These are phyloP conservation scores for Venturia oleaginea DNA, from an alignment of 2,329 filamentous ascomycete species.

Conservation along the genomic window DNA sequence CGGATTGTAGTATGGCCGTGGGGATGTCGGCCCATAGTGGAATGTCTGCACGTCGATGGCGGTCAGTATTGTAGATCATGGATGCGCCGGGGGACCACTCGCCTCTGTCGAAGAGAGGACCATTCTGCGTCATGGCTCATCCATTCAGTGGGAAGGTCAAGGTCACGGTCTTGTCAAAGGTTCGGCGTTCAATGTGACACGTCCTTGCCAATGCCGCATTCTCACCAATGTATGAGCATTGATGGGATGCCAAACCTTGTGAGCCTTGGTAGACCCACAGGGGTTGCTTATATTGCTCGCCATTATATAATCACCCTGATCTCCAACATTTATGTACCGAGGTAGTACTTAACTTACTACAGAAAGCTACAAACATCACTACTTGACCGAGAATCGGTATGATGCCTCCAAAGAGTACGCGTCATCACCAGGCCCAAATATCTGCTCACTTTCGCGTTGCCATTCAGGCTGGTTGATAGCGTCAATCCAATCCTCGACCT, in stretches of 20 bases:
- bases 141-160: neutral
- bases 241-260: neutral
- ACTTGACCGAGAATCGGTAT: constrained; percentile 33
- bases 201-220: neutral
- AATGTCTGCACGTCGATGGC: neutral
- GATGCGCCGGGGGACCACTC: neutral
- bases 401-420: constrained; percentile 36
- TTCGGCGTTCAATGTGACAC: neutral
- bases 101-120: neutral
- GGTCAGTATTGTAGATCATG: neutral
- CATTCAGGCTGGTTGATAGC: constrained; percentile 88
- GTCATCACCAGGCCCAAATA: constrained; percentile 36
- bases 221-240: neutral
- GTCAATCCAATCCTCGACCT: constrained; percentile 91
- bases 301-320: no score
- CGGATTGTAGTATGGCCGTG: constrained; percentile 37
- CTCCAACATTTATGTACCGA: no score
- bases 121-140: neutral
- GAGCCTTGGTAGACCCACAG: neutral
- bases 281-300: neutral
- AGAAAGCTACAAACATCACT: no score
- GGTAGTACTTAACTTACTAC: no score
- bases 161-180: neutral
- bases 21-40: constrained; percentile 30
- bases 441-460: constrained; percentile 52